phyloP scores from a whole-genome alignment of 331 rosid genomes.

The Cucumis variabilis region DNA sequence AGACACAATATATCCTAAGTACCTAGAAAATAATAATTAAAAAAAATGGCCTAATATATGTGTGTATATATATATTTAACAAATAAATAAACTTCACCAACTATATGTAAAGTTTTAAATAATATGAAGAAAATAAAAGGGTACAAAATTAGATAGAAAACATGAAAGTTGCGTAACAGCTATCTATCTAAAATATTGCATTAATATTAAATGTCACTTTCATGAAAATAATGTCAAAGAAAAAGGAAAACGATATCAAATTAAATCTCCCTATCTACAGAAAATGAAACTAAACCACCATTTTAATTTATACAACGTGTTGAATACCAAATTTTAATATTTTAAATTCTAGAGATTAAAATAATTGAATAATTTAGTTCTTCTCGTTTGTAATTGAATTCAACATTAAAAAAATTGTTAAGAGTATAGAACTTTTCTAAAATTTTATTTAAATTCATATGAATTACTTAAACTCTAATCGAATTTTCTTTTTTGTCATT shows the following conservation, averaged over 20 bases:
- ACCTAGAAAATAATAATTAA: no score
- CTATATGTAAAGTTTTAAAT: background rate
- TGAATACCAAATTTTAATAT: background rate
- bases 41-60: no score
- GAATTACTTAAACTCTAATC: no score
- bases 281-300: background rate
- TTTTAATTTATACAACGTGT: conserved; percentile 2
- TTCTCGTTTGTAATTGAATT: no score
- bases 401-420: no score
- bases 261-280: background rate
- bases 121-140: background rate
- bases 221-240: background rate
- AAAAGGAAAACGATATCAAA: background rate
- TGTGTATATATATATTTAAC: background rate
- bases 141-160: background rate
- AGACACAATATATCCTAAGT: background rate
- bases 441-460: no score
- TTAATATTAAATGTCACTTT: background rate
- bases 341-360: no score
- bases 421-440: no score
- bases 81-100: background rate
- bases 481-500: no score
- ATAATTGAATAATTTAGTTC: no score
- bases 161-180: background rate
- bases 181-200: background rate